phyloP scores from a whole-genome alignment of 2,329 filamentous ascomycete species.

The Amylocarpus encephaloides region DNA sequence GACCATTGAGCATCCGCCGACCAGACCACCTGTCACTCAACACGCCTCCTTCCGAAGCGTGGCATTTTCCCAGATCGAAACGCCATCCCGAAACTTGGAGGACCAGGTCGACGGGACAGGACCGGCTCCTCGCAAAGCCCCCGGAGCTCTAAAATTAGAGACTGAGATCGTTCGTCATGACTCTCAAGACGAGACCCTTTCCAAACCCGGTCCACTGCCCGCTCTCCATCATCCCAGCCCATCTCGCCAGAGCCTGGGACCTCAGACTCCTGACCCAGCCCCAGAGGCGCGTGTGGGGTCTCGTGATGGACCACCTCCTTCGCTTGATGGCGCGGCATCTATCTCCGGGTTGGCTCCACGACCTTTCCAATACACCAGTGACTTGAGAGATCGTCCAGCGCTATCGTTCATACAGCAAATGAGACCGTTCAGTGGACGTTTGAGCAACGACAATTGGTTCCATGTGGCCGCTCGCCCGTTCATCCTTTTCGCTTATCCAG shows the following conservation, averaged over 20 bases:
- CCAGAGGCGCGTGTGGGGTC: too few relatives aligned
- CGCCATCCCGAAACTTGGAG: neutral
- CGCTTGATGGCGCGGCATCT: neutral
- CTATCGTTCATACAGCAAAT: slow-evolving; percentile 71
- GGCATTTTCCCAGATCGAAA: slow-evolving; percentile 42
- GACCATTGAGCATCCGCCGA: neutral
- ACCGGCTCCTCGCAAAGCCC: neutral
- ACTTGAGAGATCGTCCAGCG: slow-evolving; percentile 58
- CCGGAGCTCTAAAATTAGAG: neutral
- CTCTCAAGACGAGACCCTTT: neutral
- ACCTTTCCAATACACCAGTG: slow-evolving; percentile 57
- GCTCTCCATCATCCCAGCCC: too few relatives aligned
- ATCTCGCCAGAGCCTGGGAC: too few relatives aligned
- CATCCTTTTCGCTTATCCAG: slow-evolving; percentile 79
- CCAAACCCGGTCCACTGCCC: too few relatives aligned
- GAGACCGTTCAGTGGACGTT: slow-evolving; percentile 68
- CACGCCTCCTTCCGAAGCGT: slow-evolving; percentile 23
- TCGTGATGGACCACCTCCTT: neutral
- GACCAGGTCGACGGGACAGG: slow-evolving; percentile 2
- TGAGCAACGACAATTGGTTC: slow-evolving; percentile 73
- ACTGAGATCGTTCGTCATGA: neutral
- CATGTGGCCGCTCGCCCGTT: slow-evolving; percentile 74
- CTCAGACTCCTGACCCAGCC: too few relatives aligned
- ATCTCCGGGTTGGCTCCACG: neutral
- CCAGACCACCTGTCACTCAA: slow-evolving; percentile 8